phyloP scores from a whole-genome alignment of 106 monocot genomes.

The Dendrobium nobile region DNA sequence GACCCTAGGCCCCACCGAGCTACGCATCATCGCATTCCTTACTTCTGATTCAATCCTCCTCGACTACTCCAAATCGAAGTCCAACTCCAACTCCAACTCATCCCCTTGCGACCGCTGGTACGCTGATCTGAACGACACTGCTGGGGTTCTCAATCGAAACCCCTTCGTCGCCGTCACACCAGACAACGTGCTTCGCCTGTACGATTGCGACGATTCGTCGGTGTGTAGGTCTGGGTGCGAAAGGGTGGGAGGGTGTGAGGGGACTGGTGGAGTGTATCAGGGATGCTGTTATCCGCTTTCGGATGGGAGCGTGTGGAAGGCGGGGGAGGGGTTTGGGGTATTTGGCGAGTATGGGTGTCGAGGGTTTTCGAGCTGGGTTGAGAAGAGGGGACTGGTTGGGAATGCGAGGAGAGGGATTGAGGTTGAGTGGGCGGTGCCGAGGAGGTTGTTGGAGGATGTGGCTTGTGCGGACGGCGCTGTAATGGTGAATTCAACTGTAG shows the following conservation, averaged over 20 bases:
- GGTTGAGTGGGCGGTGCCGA: conserved; percentile 87
- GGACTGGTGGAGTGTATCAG: conserved; percentile 6
- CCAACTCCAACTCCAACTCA: conserved; percentile 9
- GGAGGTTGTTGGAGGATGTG: conserved; percentile 15
- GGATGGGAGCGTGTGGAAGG: conserved; percentile 70
- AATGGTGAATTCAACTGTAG: conserved; percentile 54
- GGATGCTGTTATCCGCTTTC: conserved; percentile 85
- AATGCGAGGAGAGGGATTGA: conserved; percentile 46
- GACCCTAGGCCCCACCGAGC: conserved; percentile 26
- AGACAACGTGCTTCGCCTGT: conserved; percentile 64
- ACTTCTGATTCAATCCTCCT: conserved; percentile 50
- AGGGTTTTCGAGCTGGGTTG: conserved; percentile 87
- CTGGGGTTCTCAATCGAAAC: conserved; percentile 8
- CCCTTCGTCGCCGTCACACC: conserved; percentile 41
- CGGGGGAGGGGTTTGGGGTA: conserved; percentile 44
- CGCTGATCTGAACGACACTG: conserved; percentile 20
- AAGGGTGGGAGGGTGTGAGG: conserved; percentile 12
- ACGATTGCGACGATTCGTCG: conserved; percentile 90
- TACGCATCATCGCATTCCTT: conserved; percentile 47
- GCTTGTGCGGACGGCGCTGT: conserved; percentile 50
- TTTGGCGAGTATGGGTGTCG: conserved; percentile 71
- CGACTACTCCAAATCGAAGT: conserved; percentile 27
- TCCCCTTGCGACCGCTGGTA: conserved; percentile 43
- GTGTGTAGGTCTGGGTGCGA: conserved; percentile 50
- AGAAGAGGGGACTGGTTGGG: background rate